These are phyloP conservation scores for Cryptosporidium tyzzeri DNA, from an alignment of 169 alveolate genomes.

Conservation along the genomic window DNA sequence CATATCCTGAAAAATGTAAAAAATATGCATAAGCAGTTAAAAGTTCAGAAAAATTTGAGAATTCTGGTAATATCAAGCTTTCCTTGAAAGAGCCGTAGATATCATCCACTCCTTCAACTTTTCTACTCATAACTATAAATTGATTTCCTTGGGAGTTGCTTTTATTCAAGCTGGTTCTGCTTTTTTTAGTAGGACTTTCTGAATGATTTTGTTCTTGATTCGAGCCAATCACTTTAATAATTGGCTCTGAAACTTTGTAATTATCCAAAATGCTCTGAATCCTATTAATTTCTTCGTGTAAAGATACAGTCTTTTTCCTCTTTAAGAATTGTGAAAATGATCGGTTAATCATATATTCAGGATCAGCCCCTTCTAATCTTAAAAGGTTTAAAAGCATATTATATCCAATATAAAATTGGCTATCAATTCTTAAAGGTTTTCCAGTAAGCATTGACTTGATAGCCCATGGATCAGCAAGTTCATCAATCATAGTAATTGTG, in stretches of 20 bases:
- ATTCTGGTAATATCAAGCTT: conserved; percentile 18
- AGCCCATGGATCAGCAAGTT: conserved; percentile 87
- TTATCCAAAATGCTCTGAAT: conserved; percentile 74
- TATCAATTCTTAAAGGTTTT: conserved; percentile 87
- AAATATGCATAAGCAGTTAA: conserved; percentile 36
- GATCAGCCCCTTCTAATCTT: conserved; percentile 92
- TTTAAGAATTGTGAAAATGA: conserved; percentile 96
- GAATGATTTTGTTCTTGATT: not conserved
- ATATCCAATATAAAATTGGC: conserved; percentile 94
- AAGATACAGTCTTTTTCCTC: conserved; percentile 88
- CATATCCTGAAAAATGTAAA: conserved; percentile 39
- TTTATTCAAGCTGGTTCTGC: not conserved
- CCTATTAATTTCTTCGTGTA: conserved; percentile 84
- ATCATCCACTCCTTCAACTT: conserved; percentile 65
- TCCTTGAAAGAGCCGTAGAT: conserved; percentile 41
- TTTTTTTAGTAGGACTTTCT: not conserved
- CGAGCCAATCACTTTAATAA: not conserved
- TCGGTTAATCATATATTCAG: conserved; percentile 95
- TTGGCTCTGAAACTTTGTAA: conserved; percentile 15
- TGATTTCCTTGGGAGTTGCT: not conserved
- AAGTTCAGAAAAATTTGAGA: conserved; percentile 13
- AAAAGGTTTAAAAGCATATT: conserved; percentile 97
- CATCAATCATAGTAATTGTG: conserved; percentile 95
- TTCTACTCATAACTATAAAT: conserved; percentile 25
- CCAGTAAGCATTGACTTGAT: conserved; percentile 70